Percentiles rank a stretch among this genome's conserved stretches.
Evolutionary conservation across 495 filamentous ascomycete species (phyloP).

Genomic region (Xeromyces bisporus): DNA sequence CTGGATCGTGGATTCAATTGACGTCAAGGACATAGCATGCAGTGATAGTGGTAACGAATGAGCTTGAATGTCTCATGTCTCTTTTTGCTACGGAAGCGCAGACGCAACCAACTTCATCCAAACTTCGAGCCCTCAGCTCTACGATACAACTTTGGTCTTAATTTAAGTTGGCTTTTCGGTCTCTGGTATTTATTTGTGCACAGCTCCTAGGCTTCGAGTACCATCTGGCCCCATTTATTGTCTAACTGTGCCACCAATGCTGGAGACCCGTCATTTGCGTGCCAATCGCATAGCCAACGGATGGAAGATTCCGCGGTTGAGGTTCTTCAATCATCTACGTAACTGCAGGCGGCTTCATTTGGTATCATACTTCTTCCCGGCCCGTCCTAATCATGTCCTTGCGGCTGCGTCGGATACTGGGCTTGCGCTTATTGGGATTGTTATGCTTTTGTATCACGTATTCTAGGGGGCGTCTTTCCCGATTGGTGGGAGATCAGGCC

Average conservation of each 20-base stretch:
- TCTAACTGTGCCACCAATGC: slow-evolving; percentile 19
- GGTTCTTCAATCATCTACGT: slow-evolving; percentile 41
- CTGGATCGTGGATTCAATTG: slow-evolving; percentile 51
- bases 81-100: slow-evolving; percentile 46
- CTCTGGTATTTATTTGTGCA: slow-evolving; percentile 42
- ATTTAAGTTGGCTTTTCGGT: slow-evolving; percentile 33
- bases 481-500: slow-evolving; percentile 25
- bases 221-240: slow-evolving; percentile 19
- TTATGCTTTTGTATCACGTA: slow-evolving; percentile 21
- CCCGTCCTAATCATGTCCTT: slow-evolving; percentile 16
- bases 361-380: slow-evolving; percentile 46
- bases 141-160: slow-evolving; percentile 40
- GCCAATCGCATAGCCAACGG: slow-evolving; percentile 31
- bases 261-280: slow-evolving; percentile 19
- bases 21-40: slow-evolving; percentile 74
- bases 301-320: slow-evolving; percentile 42
- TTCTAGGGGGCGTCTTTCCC: slow-evolving; percentile 20
- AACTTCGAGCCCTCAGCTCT: slow-evolving; percentile 29
- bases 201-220: slow-evolving; percentile 47
- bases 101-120: slow-evolving; percentile 31
- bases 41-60: slow-evolving; percentile 76
- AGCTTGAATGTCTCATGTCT: too few species aligned
- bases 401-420: slow-evolving; percentile 18
- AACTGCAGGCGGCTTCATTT: slow-evolving; percentile 36
- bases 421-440: slow-evolving; percentile 17